These are phyloP conservation scores for Trichomonas vaginalis DNA, from an alignment of 208 protist genomes.

Conservation along the genomic window DNA sequence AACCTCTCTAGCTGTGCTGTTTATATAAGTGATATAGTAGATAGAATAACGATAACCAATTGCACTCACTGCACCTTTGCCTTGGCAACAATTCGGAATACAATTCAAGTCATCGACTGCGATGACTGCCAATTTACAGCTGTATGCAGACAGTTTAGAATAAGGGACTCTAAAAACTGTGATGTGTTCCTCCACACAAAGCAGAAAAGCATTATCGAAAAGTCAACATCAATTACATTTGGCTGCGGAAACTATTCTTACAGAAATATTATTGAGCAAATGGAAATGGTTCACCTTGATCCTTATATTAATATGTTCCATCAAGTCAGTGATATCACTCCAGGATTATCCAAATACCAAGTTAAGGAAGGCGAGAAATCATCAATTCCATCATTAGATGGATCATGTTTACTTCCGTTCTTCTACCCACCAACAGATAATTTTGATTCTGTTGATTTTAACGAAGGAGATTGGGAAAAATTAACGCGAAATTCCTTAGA, in stretches of 20 bases:
- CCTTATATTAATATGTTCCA: not conserved
- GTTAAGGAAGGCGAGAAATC: not conserved
- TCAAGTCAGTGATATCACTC: not conserved
- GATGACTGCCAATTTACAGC: not conserved
- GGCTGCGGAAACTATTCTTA: not conserved
- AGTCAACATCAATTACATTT: not conserved
- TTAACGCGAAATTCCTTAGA: not conserved
- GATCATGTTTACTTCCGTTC: not conserved
- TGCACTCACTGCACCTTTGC: not conserved
- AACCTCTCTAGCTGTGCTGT: not conserved
- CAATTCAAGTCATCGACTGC: not conserved
- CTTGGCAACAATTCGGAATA: not conserved
- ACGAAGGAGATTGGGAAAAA: not conserved
- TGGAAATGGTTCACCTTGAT: not conserved
- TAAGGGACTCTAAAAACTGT: not conserved
- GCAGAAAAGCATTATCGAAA: not conserved
- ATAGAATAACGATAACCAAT: not conserved
- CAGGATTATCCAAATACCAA: not conserved
- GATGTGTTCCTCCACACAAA: not conserved
- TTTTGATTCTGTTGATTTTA: not conserved
- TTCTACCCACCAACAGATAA: not conserved
- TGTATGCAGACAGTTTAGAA: not conserved
- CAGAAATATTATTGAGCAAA: not conserved
- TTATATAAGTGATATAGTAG: not conserved
- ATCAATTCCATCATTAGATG: not conserved